phyloP scores from a whole-genome alignment of 2,329 filamentous ascomycete species.

The Exophiala sp. region DNA sequence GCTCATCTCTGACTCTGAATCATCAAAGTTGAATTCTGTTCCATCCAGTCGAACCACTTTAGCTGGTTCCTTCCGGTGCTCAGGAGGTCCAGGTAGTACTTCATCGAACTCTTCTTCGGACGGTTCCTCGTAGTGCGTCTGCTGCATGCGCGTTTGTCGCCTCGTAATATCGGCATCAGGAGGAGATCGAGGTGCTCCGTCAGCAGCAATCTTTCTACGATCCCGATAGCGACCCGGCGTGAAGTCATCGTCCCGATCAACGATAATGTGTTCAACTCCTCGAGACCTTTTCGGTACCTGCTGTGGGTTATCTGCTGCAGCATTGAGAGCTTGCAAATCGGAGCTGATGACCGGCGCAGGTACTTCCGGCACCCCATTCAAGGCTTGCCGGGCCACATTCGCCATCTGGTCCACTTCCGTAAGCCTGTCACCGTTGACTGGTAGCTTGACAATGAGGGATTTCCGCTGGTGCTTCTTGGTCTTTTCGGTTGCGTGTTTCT shows the following conservation, averaged over 20 bases:
- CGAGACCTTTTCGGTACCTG: constrained; percentile 20
- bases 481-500: constrained; percentile 11
- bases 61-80: neutral
- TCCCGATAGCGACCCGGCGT: constrained; percentile 25
- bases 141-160: constrained; percentile 24
- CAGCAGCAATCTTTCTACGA: constrained; percentile 20
- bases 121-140: constrained; percentile 25
- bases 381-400: constrained; percentile 14
- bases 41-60: constrained; percentile 13
- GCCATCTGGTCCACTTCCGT: constrained; percentile 19
- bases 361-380: constrained; percentile 15
- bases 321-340: constrained; percentile 30
- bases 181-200: constrained; percentile 13
- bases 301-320: constrained; percentile 27
- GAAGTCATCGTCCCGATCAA: constrained; percentile 31
- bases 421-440: constrained; percentile 26
- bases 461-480: constrained; percentile 18
- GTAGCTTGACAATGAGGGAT: constrained; percentile 29
- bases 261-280: constrained; percentile 12
- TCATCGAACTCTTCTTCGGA: constrained; percentile 28
- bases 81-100: constrained; percentile 5
- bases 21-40: constrained; percentile 11
- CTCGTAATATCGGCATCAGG: constrained; percentile 19
- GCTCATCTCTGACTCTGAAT: constrained; percentile 6
- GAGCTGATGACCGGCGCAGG: constrained; percentile 27